A percentile compares a stretch with the other conserved stretches of the same genome.
Evolutionary conservation across 1,284 basidiomycete genomes (phyloP).

Genomic region (Cutaneotrichosporon sp.): DNA sequence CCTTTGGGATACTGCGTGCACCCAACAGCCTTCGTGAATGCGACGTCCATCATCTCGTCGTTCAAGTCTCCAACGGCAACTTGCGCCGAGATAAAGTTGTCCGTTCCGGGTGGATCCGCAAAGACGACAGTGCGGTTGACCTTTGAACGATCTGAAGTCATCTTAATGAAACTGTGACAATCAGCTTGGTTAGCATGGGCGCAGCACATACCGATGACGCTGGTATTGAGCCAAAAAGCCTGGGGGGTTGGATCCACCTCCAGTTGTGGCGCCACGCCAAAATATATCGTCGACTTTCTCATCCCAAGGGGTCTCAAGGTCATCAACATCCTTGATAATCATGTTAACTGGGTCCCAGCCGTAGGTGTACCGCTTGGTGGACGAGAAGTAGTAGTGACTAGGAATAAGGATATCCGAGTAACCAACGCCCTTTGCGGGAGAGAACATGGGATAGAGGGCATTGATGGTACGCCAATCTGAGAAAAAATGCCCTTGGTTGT

Average conservation of each 20-base stretch:
- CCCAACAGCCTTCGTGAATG: slow-evolving; percentile 73
- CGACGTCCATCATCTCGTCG: slow-evolving; percentile 77
- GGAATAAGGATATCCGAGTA: slow-evolving; percentile 87
- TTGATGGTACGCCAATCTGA: slow-evolving; percentile 86
- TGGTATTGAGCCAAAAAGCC: slow-evolving; percentile 81
- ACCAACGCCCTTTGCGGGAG: slow-evolving; percentile 75
- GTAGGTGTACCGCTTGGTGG: slow-evolving; percentile 76
- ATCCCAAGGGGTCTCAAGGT: slow-evolving; percentile 70
- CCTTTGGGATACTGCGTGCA: slow-evolving; percentile 64
- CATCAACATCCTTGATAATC: slow-evolving; percentile 64
- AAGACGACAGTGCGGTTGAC: slow-evolving; percentile 68
- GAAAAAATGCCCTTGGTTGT: slow-evolving; percentile 88
- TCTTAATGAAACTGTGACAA: slow-evolving; percentile 62
- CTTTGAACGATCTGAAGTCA: slow-evolving; percentile 61
- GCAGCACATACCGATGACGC: slow-evolving; percentile 63
- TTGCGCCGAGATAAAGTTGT: slow-evolving; percentile 56
- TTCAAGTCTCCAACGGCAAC: slow-evolving; percentile 66
- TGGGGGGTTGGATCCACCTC: slow-evolving; percentile 79
- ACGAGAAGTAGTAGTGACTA: slow-evolving; percentile 87
- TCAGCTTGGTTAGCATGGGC: no score
- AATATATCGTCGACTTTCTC: slow-evolving; percentile 52
- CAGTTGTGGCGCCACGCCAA: slow-evolving; percentile 79
- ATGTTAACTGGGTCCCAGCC: slow-evolving; percentile 76
- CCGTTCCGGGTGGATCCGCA: slow-evolving; percentile 61
- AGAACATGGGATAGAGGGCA: slow-evolving; percentile 81